Base-by-base conservation (phyloP, 2,329 filamentous ascomycete genomes). In the Trichoderma koningii region DNA sequence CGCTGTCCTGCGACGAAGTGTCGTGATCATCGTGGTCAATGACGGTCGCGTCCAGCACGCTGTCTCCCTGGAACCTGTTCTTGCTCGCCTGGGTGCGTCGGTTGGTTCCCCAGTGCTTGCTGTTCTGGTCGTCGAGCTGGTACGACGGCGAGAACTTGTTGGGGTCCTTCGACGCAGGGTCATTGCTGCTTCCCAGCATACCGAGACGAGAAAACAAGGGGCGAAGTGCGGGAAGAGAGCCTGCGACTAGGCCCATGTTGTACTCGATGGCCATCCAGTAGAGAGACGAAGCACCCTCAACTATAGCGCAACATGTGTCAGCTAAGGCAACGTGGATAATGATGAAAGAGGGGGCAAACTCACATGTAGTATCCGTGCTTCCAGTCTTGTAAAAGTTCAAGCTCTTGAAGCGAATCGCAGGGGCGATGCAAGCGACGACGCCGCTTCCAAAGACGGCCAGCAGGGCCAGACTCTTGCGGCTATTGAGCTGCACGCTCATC, bases 191-290 rank as follows among this genome's bases (percentile, higher is more conserved):
- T 19, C 55, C 41, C 7, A 47, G 45, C 7, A 57, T 15, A 9
- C 53, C 53, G 15, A 56, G 23, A 17, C 53, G 53, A 14, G 41
- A 26, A 17, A 56, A 44, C 6, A 56, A 21, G n/a, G 53, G 53
- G 12, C 53, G 53, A 12, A 56, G 53, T 4, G 53, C 53, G 44
- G 53, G 53, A 14, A 56, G 53, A 12, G 53, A 56, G 0, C 53
- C 53, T 21, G 53, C 53, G 7, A 56, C 41, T 9, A 56, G 17
- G 12, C 53, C 53, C 53, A 56, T 56, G 53, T 56, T 56, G 28
- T 56, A 56, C 53, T 56, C 53, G 28, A 56, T 56, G 15, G 53
- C 53, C 53, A 56, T 56, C 53, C 53, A 56, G 38, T 56, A 56
- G 21, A 56, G 41, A 56, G 53, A 56, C 10, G 53, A 56, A 19